Conservation (phyloP, 306 rosid genomes). For the Prunus armeniaca region DNA sequence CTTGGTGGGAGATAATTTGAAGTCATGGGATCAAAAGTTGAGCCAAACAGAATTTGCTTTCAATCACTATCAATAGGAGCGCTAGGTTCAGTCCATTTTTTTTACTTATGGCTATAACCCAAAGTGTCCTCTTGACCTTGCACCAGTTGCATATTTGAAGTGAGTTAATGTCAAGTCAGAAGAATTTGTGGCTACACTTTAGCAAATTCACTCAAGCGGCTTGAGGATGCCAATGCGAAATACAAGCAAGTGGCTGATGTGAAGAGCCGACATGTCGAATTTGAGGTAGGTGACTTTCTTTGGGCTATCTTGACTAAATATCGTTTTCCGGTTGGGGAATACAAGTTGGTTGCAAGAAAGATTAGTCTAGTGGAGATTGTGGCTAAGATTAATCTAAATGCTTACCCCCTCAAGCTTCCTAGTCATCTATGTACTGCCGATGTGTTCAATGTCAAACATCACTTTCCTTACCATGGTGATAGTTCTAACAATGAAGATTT, state of each 20-base stretch:
- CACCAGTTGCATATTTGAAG: neutral
- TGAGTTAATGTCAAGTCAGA: neutral
- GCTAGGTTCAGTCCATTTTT: neutral
- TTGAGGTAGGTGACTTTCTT: neutral
- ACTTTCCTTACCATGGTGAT: too few relatives aligned
- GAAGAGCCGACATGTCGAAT: neutral
- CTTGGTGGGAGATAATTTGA: neutral
- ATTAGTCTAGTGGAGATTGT: neutral
- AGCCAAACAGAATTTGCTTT: neutral
- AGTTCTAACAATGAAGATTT: too few relatives aligned
- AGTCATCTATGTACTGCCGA: too few relatives aligned
- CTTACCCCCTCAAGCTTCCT: too few relatives aligned
- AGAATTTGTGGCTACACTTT: neutral
- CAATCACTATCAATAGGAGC: neutral
- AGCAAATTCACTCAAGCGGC: neutral
- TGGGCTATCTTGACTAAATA: neutral
- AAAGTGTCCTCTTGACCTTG: neutral
- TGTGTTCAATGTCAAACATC: too few relatives aligned
- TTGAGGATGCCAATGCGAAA: neutral
- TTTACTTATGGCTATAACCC: neutral
- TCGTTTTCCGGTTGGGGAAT: neutral
- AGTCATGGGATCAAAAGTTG: neutral
- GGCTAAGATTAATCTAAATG: neutral
- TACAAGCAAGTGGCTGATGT: neutral
- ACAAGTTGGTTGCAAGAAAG: neutral